phyloP scores from a whole-genome alignment of 768 basidiomycete genomes.

The Boletus tomentosulus region DNA sequence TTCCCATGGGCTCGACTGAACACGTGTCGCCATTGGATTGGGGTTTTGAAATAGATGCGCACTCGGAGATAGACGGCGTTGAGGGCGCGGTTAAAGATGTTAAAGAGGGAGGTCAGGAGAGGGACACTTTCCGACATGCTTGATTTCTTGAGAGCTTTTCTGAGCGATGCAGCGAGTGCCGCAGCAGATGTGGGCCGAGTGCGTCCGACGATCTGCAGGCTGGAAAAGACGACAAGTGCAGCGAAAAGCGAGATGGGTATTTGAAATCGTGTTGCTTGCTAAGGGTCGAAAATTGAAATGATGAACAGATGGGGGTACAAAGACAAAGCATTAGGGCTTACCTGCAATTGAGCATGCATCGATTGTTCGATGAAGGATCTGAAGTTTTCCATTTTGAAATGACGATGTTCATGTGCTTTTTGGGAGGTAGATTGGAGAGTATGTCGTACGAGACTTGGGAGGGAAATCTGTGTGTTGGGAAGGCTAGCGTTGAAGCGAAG shows the following conservation, averaged over 20 bases:
- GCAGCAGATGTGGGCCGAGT: not conserved
- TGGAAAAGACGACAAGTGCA: constrained; percentile 10
- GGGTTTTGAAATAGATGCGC: constrained; percentile 8
- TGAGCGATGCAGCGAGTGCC: constrained; percentile 3
- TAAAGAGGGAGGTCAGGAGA: constrained; percentile 6
- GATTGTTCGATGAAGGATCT: constrained; percentile 10
- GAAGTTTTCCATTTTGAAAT: constrained; percentile 4
- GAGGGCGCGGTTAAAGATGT: constrained; percentile 11
- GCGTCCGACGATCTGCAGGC: constrained; percentile 5
- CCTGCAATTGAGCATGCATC: constrained; percentile 8
- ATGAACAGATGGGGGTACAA: not conserved
- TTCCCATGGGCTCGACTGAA: not conserved
- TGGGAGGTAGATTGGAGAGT: not conserved
- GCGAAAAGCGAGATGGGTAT: constrained; percentile 1
- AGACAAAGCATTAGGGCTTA: not conserved
- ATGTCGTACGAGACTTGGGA: not conserved
- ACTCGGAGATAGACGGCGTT: constrained; percentile 13
- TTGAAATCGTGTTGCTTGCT: constrained; percentile 5
- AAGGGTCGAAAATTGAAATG: not conserved
- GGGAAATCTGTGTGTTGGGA: not conserved
- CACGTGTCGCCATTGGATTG: constrained; percentile 8
- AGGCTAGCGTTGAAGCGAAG: not conserved
- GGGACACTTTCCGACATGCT: not conserved
- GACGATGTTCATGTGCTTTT: not conserved
- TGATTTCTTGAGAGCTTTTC: constrained; percentile 2